Evolutionary conservation across 148 eudicot species (phyloP), one percentile per base, ranked within the genome.

Genomic region (Rhododendron simsii): DNA sequence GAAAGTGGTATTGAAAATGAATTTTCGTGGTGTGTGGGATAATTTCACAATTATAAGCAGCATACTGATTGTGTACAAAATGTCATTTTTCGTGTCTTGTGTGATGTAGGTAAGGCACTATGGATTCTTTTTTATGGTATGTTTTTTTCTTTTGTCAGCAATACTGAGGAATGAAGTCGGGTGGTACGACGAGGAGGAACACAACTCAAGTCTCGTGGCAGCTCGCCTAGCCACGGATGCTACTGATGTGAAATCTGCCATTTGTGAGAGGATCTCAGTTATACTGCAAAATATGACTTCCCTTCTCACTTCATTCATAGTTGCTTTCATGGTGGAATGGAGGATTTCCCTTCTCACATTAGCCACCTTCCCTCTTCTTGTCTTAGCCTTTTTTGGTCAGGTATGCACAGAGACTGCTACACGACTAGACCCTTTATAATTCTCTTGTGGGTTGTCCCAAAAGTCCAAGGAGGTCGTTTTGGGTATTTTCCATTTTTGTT

Each of bases 151-250:
- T 41, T 41, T 41, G 45, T 59, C 92, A 97, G 98, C 98, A n/a
- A 97, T 97, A 26, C 82, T 97, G 87, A 93, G 95, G 95, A 97
- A 97, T 91, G 99, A 97, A 92, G 98, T 97, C 18, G 99, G 98
- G 82, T 97, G 99, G 98, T 97, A 92, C 88, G 99, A 97, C 2
- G 98, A 97, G 91, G 99, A 97, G 82, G 99, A 97, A 92, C 95
- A 97, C 88, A 97, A 95, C 91, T 97, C 99, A 13, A 95, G 98
- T 94, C 96, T 97, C 6, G 89, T 97, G n/a, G 99, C 99, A 73
- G 95, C 99, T 86, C 95, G 96, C 12, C 86, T 97, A 79, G 94
- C 98, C 11, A 96, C 98, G 12, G 99, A 97, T 75, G 98, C 98
- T 15, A 98, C 98, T 0, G 99, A 97, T 82, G 98, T 97, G 84